phyloP scores from a whole-genome alignment of 495 filamentous ascomycete genomes.

The Penicillium pulvis region DNA sequence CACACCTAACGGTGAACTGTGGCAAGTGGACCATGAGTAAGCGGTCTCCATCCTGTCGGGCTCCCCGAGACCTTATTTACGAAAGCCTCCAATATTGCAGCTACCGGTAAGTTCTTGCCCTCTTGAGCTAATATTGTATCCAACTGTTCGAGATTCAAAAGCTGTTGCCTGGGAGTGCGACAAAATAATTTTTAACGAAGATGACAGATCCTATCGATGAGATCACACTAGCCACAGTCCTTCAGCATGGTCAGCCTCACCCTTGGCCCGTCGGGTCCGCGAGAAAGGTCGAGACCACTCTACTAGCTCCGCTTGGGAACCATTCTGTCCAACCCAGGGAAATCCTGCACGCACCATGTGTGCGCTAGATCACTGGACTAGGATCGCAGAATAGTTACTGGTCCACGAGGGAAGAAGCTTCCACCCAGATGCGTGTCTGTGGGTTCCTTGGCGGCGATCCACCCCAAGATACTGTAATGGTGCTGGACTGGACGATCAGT shows the following conservation, averaged over 20 bases:
- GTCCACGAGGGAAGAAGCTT: slow-evolving; percentile 25
- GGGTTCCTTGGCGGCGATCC: slow-evolving; percentile 9
- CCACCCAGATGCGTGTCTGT: slow-evolving; percentile 8
- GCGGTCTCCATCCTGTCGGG: slow-evolving; percentile 16
- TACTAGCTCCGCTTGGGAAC: slow-evolving; percentile 1
- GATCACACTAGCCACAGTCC: slow-evolving; percentile 19
- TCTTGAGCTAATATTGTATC: background rate
- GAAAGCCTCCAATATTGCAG: slow-evolving; percentile 3
- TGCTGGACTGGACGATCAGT: slow-evolving; percentile 18
- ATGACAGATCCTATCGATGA: slow-evolving; percentile 7
- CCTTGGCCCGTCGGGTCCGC: background rate
- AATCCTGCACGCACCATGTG: slow-evolving; percentile 12
- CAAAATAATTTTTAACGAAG: background rate
- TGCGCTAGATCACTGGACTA: slow-evolving; percentile 7
- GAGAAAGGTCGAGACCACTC: background rate
- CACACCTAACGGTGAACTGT: slow-evolving; percentile 28
- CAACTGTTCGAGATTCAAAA: slow-evolving; percentile 4
- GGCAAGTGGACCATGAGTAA: slow-evolving; percentile 18
- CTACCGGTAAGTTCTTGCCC: background rate
- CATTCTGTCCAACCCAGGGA: background rate
- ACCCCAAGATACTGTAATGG: background rate
- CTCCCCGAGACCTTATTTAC: slow-evolving; percentile 16
- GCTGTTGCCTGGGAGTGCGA: slow-evolving; percentile 18
- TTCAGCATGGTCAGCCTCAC: background rate
- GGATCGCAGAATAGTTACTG: slow-evolving; percentile 7